Base-by-base conservation (phyloP, 2,329 filamentous ascomycete genomes). In the Sporothrix euskadiensis region DNA sequence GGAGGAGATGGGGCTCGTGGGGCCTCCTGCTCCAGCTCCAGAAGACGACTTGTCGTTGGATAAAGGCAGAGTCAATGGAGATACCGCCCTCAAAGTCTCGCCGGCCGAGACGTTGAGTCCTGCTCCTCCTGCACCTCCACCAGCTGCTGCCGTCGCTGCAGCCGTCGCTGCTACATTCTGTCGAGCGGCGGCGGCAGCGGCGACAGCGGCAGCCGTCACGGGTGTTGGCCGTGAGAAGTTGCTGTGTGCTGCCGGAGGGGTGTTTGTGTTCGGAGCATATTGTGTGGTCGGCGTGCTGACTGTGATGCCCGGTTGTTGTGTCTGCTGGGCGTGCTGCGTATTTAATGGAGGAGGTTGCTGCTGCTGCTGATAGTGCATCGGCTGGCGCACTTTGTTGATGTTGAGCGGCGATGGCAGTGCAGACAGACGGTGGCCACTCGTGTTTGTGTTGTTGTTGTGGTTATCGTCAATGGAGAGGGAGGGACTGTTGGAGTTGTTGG, bases 201-300 rank as follows among this genome's bases (percentile, higher is more conserved):
- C 76, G n/a, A 75, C 74, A 78, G 79, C 74, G 78, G 79, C 72
- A 77, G 76, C 79, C 75, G 76, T 80, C 78, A 68, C 79, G 76
- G 80, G 81, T 6, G 82, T 84, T 56, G 88, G 88, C 19, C 88
- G 85, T 32, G 88, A 89, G 82, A 88, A 90, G 83, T 88, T 89
- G 74, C 87, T 87, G 30, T 84, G 84, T 75, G 82, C 86, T 73
- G 80, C 80, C 26, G 63, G 22, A 12, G 49, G 12, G 26, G 73
- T n/a, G 49, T 35, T 52, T 9, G 73, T 82, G 80, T 85, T 88
- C 26, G 83, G 81, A 22, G 61, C 63, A 22, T 68, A 26, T 8
- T 35, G n/a, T 19, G 70, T 39, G 6, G 39, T 84, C 88, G 75
- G 82, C 78, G 74, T 84, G 84, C 16, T 82, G 81, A 9, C 52